A percentile compares a stretch with the other conserved stretches of the same genome.
Conservation (phyloP, 2,329 filamentous ascomycete genomes). For the Diaporthe destruens region DNA sequence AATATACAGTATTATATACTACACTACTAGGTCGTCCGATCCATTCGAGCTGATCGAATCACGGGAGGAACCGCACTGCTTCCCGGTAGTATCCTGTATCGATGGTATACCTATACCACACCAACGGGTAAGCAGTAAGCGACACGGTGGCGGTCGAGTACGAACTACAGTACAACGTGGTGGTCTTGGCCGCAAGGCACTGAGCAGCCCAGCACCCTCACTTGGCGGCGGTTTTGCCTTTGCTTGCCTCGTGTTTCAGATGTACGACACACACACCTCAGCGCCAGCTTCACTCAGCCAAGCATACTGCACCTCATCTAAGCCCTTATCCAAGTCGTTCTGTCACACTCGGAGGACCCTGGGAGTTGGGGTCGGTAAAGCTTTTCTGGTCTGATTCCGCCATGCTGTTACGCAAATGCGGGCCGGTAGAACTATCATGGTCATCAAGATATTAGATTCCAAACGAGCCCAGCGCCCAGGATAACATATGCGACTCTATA, state of each 20-base stretch:
- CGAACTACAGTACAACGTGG: neutral
- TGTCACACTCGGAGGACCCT: neutral
- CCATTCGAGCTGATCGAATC: slow-evolving; percentile 4
- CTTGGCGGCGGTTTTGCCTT: slow-evolving; percentile 32
- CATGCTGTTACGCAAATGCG: neutral
- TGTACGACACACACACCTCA: slow-evolving; percentile 10
- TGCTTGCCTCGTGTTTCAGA: slow-evolving; percentile 23
- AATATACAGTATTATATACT: too few relatives aligned
- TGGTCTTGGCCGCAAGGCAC: neutral
- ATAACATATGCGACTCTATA: slow-evolving; percentile 24
- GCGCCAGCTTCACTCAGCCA: slow-evolving; percentile 2
- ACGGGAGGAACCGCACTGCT: slow-evolving; percentile 30
- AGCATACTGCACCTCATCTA: neutral
- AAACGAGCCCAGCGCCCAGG: slow-evolving; percentile 26
- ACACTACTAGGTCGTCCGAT: neutral
- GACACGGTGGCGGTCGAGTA: neutral
- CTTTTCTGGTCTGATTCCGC: neutral
- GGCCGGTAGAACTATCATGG: neutral
- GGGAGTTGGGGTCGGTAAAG: neutral
- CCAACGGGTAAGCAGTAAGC: slow-evolving; percentile 1
- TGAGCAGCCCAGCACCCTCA: neutral
- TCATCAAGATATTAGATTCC: slow-evolving; percentile 24
- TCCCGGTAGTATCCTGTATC: neutral
- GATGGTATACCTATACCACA: neutral
- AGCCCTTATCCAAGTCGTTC: neutral